Evolutionary conservation across 2,329 filamentous ascomycete species (phyloP).

Genomic region (Colletotrichum sp.): DNA sequence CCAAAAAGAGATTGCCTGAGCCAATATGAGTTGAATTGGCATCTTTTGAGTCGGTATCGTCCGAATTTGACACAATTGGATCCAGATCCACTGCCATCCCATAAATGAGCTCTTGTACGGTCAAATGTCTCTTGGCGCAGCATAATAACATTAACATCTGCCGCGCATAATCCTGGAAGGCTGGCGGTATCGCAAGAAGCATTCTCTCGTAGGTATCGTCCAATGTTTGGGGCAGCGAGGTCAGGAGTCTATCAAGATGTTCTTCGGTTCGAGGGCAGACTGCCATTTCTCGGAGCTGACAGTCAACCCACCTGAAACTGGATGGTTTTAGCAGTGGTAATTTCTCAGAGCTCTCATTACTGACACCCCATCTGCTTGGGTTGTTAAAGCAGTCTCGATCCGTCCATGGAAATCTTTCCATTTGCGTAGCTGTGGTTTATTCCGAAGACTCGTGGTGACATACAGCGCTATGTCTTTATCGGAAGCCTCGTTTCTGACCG

Average conservation of each 20-base stretch:
- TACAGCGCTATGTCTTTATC: neutral
- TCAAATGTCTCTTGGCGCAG: neutral
- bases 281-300: conserved; percentile 21
- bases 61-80: accelerated
- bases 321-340: neutral
- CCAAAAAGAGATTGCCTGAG: neutral
- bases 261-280: conserved; percentile 15
- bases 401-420: neutral
- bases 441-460: neutral
- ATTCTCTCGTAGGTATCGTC: conserved; percentile 30
- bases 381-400: neutral
- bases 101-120: neutral
- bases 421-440: neutral
- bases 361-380: neutral
- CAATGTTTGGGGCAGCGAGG: conserved; percentile 27
- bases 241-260: conserved; percentile 23
- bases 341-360: neutral
- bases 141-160: neutral
- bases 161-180: neutral
- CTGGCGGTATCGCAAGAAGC: neutral
- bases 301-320: conserved; percentile 30
- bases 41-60: accelerated
- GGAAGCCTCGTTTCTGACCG: neutral
- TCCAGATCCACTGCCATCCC: neutral
- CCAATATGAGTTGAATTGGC: accelerated